Evolutionary conservation across 1,139 yeast species (phyloP).

Genomic region (Sugiyamaella sp.): DNA sequence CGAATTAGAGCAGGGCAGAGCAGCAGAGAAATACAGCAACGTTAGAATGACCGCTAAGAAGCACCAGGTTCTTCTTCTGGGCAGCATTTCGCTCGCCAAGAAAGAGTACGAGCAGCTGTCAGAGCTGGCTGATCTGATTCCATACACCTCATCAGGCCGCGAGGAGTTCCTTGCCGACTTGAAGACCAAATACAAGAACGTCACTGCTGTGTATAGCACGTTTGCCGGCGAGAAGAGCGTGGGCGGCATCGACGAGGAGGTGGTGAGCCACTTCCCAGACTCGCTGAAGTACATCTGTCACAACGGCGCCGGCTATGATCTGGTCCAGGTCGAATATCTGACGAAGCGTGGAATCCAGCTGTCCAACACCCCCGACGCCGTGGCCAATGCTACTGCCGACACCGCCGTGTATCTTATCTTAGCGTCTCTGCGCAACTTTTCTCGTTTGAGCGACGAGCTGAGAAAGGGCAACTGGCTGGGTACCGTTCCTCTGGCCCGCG

Average conservation of each 20-base stretch:
- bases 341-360: slow-evolving; percentile 57
- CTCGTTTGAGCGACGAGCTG: slow-evolving; percentile 46
- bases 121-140: slow-evolving; percentile 33
- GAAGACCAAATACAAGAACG: slow-evolving; percentile 38
- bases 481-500: slow-evolving; percentile 45
- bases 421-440: slow-evolving; percentile 63
- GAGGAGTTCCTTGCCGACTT: slow-evolving; percentile 41
- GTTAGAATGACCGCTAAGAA: slow-evolving; percentile 12
- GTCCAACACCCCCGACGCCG: slow-evolving; percentile 70
- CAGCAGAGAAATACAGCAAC: neutral
- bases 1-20: neutral
- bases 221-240: slow-evolving; percentile 21
- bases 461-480: slow-evolving; percentile 42
- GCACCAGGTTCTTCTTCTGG: slow-evolving; percentile 15
- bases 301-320: slow-evolving; percentile 92
- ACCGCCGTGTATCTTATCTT: slow-evolving; percentile 63
- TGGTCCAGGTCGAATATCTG: slow-evolving; percentile 54
- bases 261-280: slow-evolving; percentile 61
- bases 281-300: slow-evolving; percentile 69
- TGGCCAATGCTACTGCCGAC: slow-evolving; percentile 77
- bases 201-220: slow-evolving; percentile 38
- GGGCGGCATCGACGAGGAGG: slow-evolving; percentile 77
- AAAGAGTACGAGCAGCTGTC: slow-evolving; percentile 34
- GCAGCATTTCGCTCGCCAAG: slow-evolving; percentile 25
- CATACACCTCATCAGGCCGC: slow-evolving; percentile 30